Evolutionary conservation across 1,139 yeast genomes (phyloP), one percentile per base, ranked within the genome.

Genomic region (Zygosaccharomyces sapae): DNA sequence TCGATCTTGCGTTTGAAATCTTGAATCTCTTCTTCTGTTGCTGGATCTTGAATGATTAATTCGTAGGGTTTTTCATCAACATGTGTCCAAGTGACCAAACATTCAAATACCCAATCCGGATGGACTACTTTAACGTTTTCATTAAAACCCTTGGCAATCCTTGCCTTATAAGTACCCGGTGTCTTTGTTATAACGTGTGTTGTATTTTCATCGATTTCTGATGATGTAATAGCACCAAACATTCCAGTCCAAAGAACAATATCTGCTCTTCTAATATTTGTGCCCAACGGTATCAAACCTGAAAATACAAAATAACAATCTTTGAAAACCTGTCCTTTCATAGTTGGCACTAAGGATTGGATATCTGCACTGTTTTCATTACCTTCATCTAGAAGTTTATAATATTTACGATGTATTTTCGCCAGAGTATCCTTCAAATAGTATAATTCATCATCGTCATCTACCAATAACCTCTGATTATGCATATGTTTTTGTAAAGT

Each of bases 211-310:
- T 77, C 75, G 24, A 86, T 83, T 52, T 87, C 90, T 16, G 82
- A 75, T 0, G 86, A 86, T 6, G 92, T 90, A 5, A 74, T 74
- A 0, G 96, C 97, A 0, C 98, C 98, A 73, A 92, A 92, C 50
- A 90, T 87, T 48, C 80, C 78, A 13, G 92, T 86, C 97, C 97
- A 90, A 24, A 83, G 80, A 1, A 90, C 97, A 43, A 92, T 86
- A 63, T 88, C 96, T 16, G 87, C 86, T 41, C 75, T 69, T 46
- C 84, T 83, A 18, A 86, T 70, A 49, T 81, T 77, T 5, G 83
- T 75, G 1, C 94, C 94, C 13, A 86, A 65, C 1, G 97, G 97
- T 18, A 92, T 77, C 12, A 90, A 75, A 0, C 97, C 97, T 1
- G 96, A 85, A 59, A 92, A 85, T 24, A 92, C 73, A 48, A 92